Evolutionary conservation across 192 early-diverging fungal genomes (phyloP).

Genomic region (Piromyces sp.): DNA sequence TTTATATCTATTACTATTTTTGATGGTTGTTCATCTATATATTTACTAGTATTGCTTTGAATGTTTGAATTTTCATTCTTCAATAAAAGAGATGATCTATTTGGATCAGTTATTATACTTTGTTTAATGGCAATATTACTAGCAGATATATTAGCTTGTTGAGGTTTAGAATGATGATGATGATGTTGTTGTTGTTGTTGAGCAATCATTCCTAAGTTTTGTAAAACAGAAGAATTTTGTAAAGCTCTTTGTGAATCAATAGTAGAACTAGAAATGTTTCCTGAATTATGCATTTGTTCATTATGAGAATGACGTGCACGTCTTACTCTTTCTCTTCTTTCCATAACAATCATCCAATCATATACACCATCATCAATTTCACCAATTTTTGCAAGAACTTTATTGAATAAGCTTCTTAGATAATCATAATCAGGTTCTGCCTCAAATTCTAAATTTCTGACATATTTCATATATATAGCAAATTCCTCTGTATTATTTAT

Average conservation of each 20-base stretch:
- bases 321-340: slow-evolving; percentile 2
- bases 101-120: background rate
- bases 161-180: background rate
- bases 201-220: background rate
- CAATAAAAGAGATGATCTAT: background rate
- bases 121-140: background rate
- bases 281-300: background rate
- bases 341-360: slow-evolving; percentile 76
- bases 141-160: background rate
- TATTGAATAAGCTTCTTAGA: slow-evolving; percentile 65
- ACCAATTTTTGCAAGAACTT: slow-evolving; percentile 39
- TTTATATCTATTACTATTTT: background rate
- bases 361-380: slow-evolving; percentile 80
- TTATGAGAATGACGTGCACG: background rate
- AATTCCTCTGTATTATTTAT: slow-evolving; percentile 51
- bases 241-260: background rate
- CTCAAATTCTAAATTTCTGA: slow-evolving; percentile 81
- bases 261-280: background rate
- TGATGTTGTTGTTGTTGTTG: background rate
- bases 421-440: slow-evolving; percentile 93
- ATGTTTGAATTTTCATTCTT: background rate
- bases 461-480: slow-evolving; percentile 76
- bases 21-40: background rate
- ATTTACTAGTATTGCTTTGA: background rate
- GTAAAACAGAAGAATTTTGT: background rate